A percentile compares a stretch with the other conserved stretches of the same genome.
Evolutionary conservation across 768 basidiomycete species (phyloP).

Genomic region (Lepiota brunneoincarnata): DNA sequence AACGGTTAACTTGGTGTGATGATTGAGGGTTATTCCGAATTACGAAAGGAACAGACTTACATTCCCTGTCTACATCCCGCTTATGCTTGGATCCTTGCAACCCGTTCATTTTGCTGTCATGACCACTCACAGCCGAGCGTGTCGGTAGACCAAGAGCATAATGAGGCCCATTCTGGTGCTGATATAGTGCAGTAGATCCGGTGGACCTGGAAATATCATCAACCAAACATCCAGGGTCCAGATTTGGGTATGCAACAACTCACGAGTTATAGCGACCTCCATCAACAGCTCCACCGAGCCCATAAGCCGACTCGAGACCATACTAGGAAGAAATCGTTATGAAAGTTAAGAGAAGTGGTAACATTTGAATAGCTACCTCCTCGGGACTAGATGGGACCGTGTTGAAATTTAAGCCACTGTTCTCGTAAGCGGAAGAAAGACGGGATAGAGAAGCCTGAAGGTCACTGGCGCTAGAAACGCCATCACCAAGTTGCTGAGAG

Average conservation of each 20-base stretch:
- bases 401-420: constrained; percentile 51
- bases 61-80: constrained; percentile 89
- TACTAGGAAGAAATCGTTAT: constrained; percentile 37
- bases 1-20: constrained; percentile 76
- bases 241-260: constrained; percentile 45
- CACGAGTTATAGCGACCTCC: constrained; percentile 54
- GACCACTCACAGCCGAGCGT: constrained; percentile 45
- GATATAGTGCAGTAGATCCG: constrained; percentile 36
- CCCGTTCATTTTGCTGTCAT: constrained; percentile 83
- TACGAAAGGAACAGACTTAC: constrained; percentile 29
- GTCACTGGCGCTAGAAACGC: constrained; percentile 47
- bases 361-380: constrained; percentile 43
- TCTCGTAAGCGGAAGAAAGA: constrained; percentile 54
- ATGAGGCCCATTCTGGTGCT: constrained; percentile 67
- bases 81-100: constrained; percentile 93
- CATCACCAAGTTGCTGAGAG: constrained; percentile 49
- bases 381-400: constrained; percentile 49
- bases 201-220: constrained; percentile 29
- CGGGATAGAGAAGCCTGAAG: constrained; percentile 75
- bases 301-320: constrained; percentile 53
- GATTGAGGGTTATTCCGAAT: constrained; percentile 4
- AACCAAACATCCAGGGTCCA: constrained; percentile 19
- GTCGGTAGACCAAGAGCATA: constrained; percentile 66
- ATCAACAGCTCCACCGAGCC: constrained; percentile 48
- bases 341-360: constrained; percentile 19